phyloP scores from a whole-genome alignment of 352 stramenopile species.

The Thraustochytrium striatum region DNA sequence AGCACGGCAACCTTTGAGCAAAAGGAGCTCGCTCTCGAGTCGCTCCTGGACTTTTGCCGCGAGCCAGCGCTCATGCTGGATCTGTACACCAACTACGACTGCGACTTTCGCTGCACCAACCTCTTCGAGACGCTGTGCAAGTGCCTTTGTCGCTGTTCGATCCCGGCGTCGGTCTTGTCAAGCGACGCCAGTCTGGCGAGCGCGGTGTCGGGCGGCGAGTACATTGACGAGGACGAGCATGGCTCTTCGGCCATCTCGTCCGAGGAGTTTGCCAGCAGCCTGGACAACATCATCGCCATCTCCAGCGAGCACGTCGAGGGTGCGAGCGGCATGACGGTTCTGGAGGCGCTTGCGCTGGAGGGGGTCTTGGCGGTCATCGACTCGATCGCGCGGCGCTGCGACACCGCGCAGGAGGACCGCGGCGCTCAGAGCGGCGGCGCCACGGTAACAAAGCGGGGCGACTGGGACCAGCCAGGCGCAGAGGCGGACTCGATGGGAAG shows the following conservation, averaged over 20 bases:
- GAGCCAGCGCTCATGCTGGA: slow-evolving; percentile 95
- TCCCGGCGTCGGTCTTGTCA: slow-evolving; percentile 13
- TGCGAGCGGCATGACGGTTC: slow-evolving; percentile 61
- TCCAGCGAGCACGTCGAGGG: background rate
- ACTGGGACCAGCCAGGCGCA: slow-evolving; percentile 64
- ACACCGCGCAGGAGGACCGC: slow-evolving; percentile 49
- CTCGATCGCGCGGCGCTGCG: slow-evolving; percentile 67
- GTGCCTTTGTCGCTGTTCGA: slow-evolving; percentile 63
- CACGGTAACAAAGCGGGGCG: slow-evolving; percentile 64
- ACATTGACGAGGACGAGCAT: slow-evolving; percentile 25
- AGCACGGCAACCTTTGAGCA: slow-evolving; percentile 60
- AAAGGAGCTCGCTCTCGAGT: slow-evolving; percentile 80
- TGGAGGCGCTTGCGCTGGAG: slow-evolving; percentile 74
- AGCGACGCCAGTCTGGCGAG: slow-evolving; percentile 5
- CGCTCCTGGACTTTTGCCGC: slow-evolving; percentile 92
- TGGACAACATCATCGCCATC: slow-evolving; percentile 34
- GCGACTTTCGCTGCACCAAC: slow-evolving; percentile 96
- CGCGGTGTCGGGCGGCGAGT: background rate
- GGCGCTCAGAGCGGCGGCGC: slow-evolving; percentile 32
- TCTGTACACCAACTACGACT: slow-evolving; percentile 99
- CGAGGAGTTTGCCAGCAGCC: slow-evolving; percentile 41
- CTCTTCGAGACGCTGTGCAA: slow-evolving; percentile 94
- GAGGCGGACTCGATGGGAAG: slow-evolving; percentile 51
- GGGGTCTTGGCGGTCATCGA: slow-evolving; percentile 89
- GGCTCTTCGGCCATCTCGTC: background rate